Conservation (phyloP, 441 rosid species). For the Syzygium syzygioides region DNA sequence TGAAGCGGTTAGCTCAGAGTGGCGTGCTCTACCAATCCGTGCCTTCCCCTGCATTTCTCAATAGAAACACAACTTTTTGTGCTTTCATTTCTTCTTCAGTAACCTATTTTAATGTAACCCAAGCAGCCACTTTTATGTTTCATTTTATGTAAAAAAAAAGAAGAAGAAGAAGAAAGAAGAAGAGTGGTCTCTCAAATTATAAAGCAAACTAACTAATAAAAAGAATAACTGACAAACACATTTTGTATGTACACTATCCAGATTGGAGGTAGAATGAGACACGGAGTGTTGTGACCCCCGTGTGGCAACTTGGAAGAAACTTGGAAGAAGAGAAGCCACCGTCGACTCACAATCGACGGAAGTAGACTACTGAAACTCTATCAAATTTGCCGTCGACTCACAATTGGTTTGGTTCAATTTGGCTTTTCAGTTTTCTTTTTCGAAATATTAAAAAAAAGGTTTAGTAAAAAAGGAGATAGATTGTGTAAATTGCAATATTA, state of each 20-base stretch:
- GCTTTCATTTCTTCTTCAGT: not conserved
- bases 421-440: too few relatives aligned
- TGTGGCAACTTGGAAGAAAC: not conserved
- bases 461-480: not conserved
- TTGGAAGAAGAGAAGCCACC: not conserved
- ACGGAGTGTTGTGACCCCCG: not conserved
- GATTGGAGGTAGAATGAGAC: not conserved
- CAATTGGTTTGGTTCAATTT: rapidly evolving
- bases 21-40: rapidly evolving
- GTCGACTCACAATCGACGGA: rapidly evolving
- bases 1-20: not conserved
- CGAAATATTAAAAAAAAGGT: too few relatives aligned
- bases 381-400: not conserved
- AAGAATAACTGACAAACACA: not conserved
- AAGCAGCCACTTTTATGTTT: not conserved
- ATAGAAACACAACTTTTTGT: not conserved
- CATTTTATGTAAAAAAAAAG: too few relatives aligned
- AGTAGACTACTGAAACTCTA: not conserved
- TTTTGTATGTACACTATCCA: not conserved
- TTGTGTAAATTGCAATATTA: not conserved
- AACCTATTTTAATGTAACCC: not conserved
- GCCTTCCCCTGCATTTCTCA: not conserved
- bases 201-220: not conserved
- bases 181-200: not conserved
- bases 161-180: not conserved